Evolutionary conservation across 805 yeast species (phyloP).

Genomic region (Lipomyces yamadae): DNA sequence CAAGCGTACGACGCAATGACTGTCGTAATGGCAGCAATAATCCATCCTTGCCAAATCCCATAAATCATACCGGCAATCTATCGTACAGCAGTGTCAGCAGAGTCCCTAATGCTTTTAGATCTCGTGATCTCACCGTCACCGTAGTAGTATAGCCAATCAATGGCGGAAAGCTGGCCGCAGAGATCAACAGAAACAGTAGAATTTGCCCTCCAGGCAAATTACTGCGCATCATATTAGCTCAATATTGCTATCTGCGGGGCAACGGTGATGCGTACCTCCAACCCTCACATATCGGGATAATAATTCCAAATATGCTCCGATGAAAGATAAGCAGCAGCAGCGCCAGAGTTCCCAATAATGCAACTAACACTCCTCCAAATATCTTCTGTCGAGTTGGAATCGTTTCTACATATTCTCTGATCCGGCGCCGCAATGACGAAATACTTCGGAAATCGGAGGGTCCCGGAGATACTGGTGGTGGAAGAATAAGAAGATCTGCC

Average conservation of each 20-base stretch:
- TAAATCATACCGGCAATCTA: slow-evolving; percentile 71
- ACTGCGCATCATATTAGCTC: slow-evolving; percentile 20
- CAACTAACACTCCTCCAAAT: slow-evolving; percentile 22
- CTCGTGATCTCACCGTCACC: slow-evolving; percentile 33
- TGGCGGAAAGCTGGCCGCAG: slow-evolving; percentile 87
- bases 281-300: slow-evolving; percentile 43
- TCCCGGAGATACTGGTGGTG: slow-evolving; percentile 11
- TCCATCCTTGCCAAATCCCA: slow-evolving; percentile 83
- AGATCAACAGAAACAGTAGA: slow-evolving; percentile 57
- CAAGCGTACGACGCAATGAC: slow-evolving; percentile 76
- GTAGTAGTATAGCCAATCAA: slow-evolving; percentile 74
- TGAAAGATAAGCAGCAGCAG: slow-evolving; percentile 46
- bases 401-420: slow-evolving; percentile 17
- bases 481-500: slow-evolving; percentile 32
- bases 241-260: not conserved
- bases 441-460: slow-evolving; percentile 23
- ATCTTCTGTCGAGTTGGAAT: slow-evolving; percentile 29
- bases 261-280: slow-evolving; percentile 37
- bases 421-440: slow-evolving; percentile 10
- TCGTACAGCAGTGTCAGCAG: slow-evolving; percentile 48
- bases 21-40: slow-evolving; percentile 69
- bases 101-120: slow-evolving; percentile 40
- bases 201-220: slow-evolving; percentile 46
- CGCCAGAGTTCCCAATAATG: slow-evolving; percentile 15
- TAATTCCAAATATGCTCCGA: slow-evolving; percentile 42